Evolutionary conservation across 768 basidiomycete species (phyloP).

Genomic region (Hysterangium stoloniferum): DNA sequence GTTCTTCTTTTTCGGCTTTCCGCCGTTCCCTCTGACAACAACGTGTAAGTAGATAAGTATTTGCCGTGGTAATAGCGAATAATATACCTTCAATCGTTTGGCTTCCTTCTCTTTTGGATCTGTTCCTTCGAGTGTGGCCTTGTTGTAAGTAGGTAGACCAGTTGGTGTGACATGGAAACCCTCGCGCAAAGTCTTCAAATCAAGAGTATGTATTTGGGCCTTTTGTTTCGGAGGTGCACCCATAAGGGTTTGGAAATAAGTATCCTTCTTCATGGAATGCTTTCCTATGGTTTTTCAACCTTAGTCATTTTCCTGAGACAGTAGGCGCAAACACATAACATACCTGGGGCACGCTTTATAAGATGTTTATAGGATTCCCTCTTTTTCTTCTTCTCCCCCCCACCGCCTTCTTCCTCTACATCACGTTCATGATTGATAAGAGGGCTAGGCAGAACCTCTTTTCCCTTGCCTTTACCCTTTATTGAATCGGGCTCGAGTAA

Average conservation of each 20-base stretch:
- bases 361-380: constrained; percentile 73
- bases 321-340: constrained; percentile 19
- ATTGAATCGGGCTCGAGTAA: constrained; percentile 22
- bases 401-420: constrained; percentile 42
- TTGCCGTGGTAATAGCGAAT: constrained; percentile 15
- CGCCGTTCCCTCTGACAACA: constrained; percentile 13
- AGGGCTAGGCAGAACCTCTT: constrained; percentile 20
- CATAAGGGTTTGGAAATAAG: constrained; percentile 59
- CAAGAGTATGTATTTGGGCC: constrained; percentile 53
- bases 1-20: constrained; percentile 29
- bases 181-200: constrained; percentile 57
- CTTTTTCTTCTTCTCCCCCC: constrained; percentile 59
- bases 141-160: constrained; percentile 13
- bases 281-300: constrained; percentile 40
- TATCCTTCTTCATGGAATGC: constrained; percentile 75
- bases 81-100: constrained; percentile 49
- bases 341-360: constrained; percentile 68
- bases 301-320: constrained; percentile 9
- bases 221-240: constrained; percentile 65
- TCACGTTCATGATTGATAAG: constrained; percentile 36
- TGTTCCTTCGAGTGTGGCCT: constrained; percentile 10
- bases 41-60: neutral
- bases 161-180: constrained; percentile 60
- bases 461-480: constrained; percentile 25
- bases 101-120: constrained; percentile 40